These are phyloP conservation scores for Candida xyloterini DNA, from an alignment of 805 yeast species.

Conservation along the genomic window DNA sequence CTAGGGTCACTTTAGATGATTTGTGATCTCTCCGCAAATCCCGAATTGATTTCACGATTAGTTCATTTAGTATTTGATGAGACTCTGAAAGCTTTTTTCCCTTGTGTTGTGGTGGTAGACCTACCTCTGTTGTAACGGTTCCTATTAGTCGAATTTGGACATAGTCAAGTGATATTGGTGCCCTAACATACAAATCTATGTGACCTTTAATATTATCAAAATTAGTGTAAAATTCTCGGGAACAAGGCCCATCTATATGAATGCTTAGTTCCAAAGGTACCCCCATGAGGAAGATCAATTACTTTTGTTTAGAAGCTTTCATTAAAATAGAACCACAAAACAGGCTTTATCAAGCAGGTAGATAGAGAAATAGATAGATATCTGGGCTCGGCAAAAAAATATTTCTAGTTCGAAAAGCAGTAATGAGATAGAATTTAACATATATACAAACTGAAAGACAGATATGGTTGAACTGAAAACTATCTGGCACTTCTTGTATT, in stretches of 20 bases:
- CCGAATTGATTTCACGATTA: not conserved
- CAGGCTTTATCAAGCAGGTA: no score
- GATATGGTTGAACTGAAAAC: not conserved
- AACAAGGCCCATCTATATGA: constrained; percentile 22
- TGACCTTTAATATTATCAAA: constrained; percentile 42
- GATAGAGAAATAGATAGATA: not conserved
- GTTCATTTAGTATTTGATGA: not conserved
- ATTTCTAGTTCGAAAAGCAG: not conserved
- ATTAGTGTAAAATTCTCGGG: constrained; percentile 45
- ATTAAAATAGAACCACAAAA: not conserved
- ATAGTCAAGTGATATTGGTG: constrained; percentile 42
- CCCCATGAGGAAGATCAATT: constrained; percentile 1
- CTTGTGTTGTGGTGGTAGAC: constrained; percentile 13
- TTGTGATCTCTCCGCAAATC: not conserved
- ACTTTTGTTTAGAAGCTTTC: not conserved
- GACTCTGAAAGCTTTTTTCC: not conserved
- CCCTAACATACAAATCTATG: constrained; percentile 38
- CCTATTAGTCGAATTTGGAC: constrained; percentile 56
- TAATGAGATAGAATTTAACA: not conserved
- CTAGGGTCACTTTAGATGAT: constrained; percentile 32
- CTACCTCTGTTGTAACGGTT: constrained; percentile 37
- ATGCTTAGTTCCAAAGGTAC: constrained; percentile 17
- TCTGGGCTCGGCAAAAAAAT: no score
- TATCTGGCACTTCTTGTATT: no score
- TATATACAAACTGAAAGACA: not conserved